Base-by-base conservation (phyloP, 2,329 filamentous ascomycete species). In the Huntiella decipiens region DNA sequence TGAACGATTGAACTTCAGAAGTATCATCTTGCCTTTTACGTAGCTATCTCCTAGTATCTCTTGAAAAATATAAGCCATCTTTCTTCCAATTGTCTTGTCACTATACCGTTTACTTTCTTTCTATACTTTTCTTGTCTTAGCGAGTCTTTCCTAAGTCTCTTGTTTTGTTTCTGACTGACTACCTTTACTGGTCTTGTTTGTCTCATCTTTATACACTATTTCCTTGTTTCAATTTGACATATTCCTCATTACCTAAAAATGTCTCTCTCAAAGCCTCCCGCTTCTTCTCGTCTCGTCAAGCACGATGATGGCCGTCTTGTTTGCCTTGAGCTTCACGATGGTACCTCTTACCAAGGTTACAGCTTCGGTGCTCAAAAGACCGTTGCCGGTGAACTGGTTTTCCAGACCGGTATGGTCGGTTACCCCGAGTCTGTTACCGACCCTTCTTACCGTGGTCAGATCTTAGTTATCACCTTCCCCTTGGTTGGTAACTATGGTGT, bases 331-430 rank as follows among this genome's bases (percentile, higher is more conserved):
- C 79, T 98, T 54, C 73, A 91, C 63, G 87, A 96, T 69, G 86
- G 87, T 63, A 77, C 80, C 49, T 74, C 85, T 59, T 93, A 86
- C 70, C 83, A 92, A 61, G 91, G 91, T 55, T 86, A 84, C 69
- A 94, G 86, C 73, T 98, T 98, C 61, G 91, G 91, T 64, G 87
- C 88, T 52, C 73, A 84, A 58, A 94, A 87, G 73, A 94, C 84
- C 67, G 77, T 92, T 58, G 82, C 88, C 54, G 91, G 91, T 62
- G 91, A 98, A 71, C 72, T 98, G 61, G 91, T 98, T 65, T 98
- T 98, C 69, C 88, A 96, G 73, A 98, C 91, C 49, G 91, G 91
- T 64, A 94, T 96, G 87, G 91, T 96, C 56, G 91, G 91, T 58
- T 98, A 98, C 62, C 87, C 91, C 37, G 91, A 98, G 70, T 92